A percentile compares a stretch with the other conserved stretches of the same genome.
phyloP scores from a whole-genome alignment of 305 asterid genomes.

The Andrographis paniculata region DNA sequence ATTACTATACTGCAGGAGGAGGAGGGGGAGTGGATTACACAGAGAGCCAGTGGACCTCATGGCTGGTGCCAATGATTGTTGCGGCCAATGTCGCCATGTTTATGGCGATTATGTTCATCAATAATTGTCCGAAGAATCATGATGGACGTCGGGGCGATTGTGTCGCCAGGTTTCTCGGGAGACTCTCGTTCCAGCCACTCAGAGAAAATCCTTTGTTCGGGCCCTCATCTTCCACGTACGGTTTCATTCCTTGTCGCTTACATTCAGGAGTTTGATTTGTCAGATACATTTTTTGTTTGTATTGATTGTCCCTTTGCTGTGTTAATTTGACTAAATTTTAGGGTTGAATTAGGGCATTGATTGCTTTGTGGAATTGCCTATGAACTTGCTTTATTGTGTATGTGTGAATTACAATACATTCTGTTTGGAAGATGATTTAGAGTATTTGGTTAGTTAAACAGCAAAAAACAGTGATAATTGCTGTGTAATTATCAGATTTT shows the following conservation, averaged over 20 bases:
- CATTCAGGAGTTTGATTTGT: neutral
- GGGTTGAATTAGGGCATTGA: no score
- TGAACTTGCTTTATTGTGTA: no score
- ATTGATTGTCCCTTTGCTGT: no score
- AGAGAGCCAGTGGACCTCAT: constrained; percentile 83
- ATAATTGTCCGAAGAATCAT: constrained; percentile 65
- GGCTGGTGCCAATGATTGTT: constrained; percentile 86
- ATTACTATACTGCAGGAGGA: constrained; percentile 20
- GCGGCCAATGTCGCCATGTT: constrained; percentile 83
- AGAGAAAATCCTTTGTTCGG: constrained; percentile 92
- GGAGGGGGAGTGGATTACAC: constrained; percentile 34
- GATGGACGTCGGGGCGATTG: constrained; percentile 37
- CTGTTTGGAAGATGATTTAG: no score
- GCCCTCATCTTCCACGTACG: constrained; percentile 83
- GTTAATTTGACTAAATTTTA: no score
- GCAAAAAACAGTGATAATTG: no score
- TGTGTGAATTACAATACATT: no score
- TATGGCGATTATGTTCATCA: constrained; percentile 68
- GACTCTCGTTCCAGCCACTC: constrained; percentile 87
- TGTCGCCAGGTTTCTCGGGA: constrained; percentile 79
- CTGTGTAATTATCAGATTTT: no score
- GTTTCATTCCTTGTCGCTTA: neutral
- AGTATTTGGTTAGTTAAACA: no score
- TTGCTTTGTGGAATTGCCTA: no score
- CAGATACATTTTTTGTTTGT: neutral